Evolutionary conservation across 2,329 filamentous ascomycete genomes (phyloP).

Genomic region (Chaetomium olivaceum): DNA sequence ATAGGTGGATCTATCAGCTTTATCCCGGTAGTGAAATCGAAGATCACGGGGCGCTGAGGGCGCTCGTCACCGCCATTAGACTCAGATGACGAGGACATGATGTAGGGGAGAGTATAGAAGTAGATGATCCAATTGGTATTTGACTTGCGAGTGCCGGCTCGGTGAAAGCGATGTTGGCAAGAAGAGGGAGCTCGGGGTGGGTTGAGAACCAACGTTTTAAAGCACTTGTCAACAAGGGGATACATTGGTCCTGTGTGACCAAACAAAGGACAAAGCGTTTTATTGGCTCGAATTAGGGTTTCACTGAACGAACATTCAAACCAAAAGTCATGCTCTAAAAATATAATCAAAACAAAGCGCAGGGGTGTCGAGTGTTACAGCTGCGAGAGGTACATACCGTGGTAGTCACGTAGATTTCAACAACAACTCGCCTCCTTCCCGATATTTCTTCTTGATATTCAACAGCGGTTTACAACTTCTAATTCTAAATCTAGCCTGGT

Average conservation of each 20-base stretch:
- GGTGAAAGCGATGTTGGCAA: not conserved
- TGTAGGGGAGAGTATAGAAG: not conserved
- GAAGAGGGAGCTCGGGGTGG: not conserved
- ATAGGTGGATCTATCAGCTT: not conserved
- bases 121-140: not conserved
- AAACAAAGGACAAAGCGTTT: not conserved
- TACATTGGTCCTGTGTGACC: no score
- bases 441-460: no score
- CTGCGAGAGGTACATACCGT: no score
- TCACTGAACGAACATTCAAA: no score
- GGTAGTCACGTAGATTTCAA: no score
- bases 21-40: not conserved
- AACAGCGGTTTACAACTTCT: no score
- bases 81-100: not conserved
- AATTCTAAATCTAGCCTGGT: no score
- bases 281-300: not conserved
- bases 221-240: not conserved
- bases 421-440: no score
- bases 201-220: not conserved
- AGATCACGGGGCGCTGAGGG: not conserved
- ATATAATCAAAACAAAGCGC: no score
- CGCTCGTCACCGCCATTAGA: not conserved
- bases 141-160: not conserved
- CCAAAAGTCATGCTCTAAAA: no score
- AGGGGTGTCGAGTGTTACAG: no score